Percentiles rank a stretch among this genome's conserved stretches.
Conservation (phyloP, 2,329 filamentous ascomycete genomes). For the Chaetomium olivaceum region DNA sequence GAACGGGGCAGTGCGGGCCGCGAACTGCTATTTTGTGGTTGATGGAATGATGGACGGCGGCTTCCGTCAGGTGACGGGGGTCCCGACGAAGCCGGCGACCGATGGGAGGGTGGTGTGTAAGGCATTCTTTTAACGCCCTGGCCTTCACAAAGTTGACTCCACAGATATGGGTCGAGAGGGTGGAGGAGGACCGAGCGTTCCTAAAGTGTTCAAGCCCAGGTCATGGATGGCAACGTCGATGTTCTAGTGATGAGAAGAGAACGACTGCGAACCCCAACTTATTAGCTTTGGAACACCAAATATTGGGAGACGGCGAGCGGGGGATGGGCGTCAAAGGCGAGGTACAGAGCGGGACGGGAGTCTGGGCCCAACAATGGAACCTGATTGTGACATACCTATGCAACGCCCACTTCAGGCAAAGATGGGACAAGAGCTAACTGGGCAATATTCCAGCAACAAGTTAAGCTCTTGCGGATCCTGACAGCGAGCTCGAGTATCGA, state of each 20-base stretch:
- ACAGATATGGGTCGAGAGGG: neutral
- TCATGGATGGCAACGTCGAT: conserved; percentile 26
- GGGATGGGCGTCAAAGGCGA: neutral
- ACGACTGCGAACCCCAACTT: neutral
- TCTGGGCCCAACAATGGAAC: conserved; percentile 10
- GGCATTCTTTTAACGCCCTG: conserved; percentile 59
- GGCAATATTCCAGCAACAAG: conserved; percentile 48
- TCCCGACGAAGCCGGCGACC: conserved; percentile 62
- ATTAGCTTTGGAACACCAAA: conserved; percentile 11
- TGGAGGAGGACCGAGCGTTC: conserved; percentile 7
- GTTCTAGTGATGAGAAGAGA: neutral
- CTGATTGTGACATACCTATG: conserved; percentile 16
- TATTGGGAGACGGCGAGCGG: neutral
- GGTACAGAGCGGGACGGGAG: neutral
- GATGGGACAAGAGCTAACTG: conserved; percentile 34
- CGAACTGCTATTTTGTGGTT: conserved; percentile 39
- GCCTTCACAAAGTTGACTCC: conserved; percentile 30
- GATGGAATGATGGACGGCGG: conserved; percentile 59
- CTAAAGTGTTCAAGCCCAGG: conserved; percentile 15
- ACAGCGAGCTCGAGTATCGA: conserved; percentile 1
- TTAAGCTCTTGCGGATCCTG: conserved; percentile 31
- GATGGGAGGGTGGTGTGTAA: conserved; percentile 78
- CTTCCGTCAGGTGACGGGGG: conserved; percentile 58
- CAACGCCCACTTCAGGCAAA: conserved; percentile 16
- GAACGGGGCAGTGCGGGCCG: conserved; percentile 62